Evolutionary conservation across 2,329 filamentous ascomycete species (phyloP), one percentile per base, ranked within the genome.

Genomic region (Metarhizium album): DNA sequence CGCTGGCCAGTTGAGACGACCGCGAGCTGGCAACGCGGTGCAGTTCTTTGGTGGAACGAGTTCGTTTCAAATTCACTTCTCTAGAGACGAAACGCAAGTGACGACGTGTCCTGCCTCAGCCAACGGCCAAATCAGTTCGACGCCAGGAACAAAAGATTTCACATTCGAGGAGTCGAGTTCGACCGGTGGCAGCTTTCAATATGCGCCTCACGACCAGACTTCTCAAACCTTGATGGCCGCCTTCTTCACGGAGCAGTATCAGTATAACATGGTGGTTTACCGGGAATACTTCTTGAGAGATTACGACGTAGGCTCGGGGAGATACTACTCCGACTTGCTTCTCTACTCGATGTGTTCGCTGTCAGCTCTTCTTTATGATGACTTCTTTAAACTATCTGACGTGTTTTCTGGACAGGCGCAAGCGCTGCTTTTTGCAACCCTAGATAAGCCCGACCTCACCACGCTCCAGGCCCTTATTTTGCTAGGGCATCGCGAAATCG

Each of bases 11-110:
- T 46, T 69, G 23, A 67, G 71, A 4, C 68, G 70, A 18, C 61
- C 72, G 46, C 63, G 66, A 46, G 64, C 66, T 38, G 68, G 70
- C 18, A 69, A 66, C 38, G 64, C 68, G 5, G 62, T 70, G 3
- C 71, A 74, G 52, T 75, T 74, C 60, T 76, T 72, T 58, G 73
- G 73, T 7, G 67, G 71, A 16, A 74, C 72, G 16, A 74, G 72
- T 53, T 65, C 73, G 18, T 72, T 74, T 52, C 71, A 71, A 53
- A 65, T 67, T 42, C 64, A 65, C 47, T 59, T 62, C 50, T 67
- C 58, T 22, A 58, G 59, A 33, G 62, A 61, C 23, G 43, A 45
- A 18, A n/a, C 14, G 8, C 43, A 27, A 40, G 62, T 56, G 27
- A 58, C 62, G 20, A 22, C 60, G 23, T 54, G 57, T 0, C 52